Conservation (phyloP, 805 yeast species). For the Starmerella ratchasimensis region DNA sequence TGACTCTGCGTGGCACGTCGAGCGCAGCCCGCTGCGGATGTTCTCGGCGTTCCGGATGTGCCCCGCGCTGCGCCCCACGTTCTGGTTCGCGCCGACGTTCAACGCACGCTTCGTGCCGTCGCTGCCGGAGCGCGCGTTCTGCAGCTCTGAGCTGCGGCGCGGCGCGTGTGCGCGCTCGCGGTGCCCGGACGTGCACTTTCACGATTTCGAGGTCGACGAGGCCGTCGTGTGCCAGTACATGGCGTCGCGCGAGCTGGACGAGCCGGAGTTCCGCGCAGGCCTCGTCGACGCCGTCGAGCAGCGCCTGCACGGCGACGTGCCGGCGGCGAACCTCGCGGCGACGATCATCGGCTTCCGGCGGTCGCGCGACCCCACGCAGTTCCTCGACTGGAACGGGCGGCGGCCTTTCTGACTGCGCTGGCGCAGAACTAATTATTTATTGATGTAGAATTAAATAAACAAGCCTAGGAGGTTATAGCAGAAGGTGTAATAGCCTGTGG, state of each 20-base stretch:
- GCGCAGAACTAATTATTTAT: too few relatives aligned
- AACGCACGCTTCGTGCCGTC: slow-evolving; percentile 16
- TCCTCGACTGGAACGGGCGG: slow-evolving; percentile 14
- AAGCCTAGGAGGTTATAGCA: too few relatives aligned
- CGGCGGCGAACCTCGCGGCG: slow-evolving; percentile 12
- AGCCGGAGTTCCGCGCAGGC: slow-evolving; percentile 7
- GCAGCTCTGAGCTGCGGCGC: slow-evolving; percentile 14
- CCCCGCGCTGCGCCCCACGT: slow-evolving; percentile 8
- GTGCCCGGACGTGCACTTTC: slow-evolving; percentile 17
- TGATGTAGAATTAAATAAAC: too few relatives aligned
- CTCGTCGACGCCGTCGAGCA: slow-evolving; percentile 5
- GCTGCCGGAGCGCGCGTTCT: slow-evolving; percentile 7
- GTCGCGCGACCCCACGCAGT: slow-evolving; percentile 3
- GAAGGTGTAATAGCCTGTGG: too few relatives aligned
- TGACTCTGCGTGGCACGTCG: neutral
- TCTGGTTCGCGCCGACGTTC: slow-evolving; percentile 15
- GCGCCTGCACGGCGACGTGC: slow-evolving; percentile 3
- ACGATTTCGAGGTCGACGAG: slow-evolving; percentile 13
- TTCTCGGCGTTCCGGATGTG: slow-evolving; percentile 17
- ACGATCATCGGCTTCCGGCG: slow-evolving; percentile 8
- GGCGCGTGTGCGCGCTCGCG: slow-evolving; percentile 3
- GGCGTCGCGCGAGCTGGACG: slow-evolving; percentile 11
- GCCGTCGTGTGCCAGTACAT: slow-evolving; percentile 12
- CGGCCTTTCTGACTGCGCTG: too few relatives aligned
- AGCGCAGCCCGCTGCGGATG: slow-evolving; percentile 13